Conservation (phyloP, 1,139 yeast genomes). For the Pichia sp. region DNA sequence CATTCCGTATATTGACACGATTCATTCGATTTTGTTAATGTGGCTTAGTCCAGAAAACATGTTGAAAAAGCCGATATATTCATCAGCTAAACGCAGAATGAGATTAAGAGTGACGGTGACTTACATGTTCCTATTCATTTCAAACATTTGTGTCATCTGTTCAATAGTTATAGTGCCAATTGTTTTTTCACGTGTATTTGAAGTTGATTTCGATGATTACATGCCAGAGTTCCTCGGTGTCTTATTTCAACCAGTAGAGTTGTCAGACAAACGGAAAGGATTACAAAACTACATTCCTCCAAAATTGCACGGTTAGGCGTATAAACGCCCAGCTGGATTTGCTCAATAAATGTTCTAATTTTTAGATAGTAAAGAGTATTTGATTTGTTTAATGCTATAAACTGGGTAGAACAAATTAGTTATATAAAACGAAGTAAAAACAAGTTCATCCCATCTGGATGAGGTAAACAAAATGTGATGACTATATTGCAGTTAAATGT, state of each 20-base stretch:
- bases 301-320: slow-evolving; percentile 11
- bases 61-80: slow-evolving; percentile 40
- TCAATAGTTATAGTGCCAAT: slow-evolving; percentile 40
- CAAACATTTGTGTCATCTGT: slow-evolving; percentile 33
- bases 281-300: slow-evolving; percentile 32
- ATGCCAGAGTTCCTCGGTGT: slow-evolving; percentile 37
- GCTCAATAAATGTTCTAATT: background rate
- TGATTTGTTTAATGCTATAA: background rate
- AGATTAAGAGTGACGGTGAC: slow-evolving; percentile 31
- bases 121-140: slow-evolving; percentile 38
- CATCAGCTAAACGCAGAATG: slow-evolving; percentile 26
- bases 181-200: slow-evolving; percentile 33
- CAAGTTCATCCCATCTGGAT: background rate
- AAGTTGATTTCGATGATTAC: slow-evolving; percentile 38
- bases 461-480: background rate
- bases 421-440: background rate
- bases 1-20: slow-evolving; percentile 52
- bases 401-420: background rate
- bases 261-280: slow-evolving; percentile 37
- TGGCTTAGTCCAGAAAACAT: slow-evolving; percentile 58
- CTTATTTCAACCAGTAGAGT: slow-evolving; percentile 43
- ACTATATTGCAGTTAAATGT: slow-evolving; percentile 12
- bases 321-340: background rate
- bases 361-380: background rate
- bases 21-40: slow-evolving; percentile 56